Base-by-base conservation (phyloP, 371 early-diverging fungal genomes). In the Mortierella polycephala region DNA sequence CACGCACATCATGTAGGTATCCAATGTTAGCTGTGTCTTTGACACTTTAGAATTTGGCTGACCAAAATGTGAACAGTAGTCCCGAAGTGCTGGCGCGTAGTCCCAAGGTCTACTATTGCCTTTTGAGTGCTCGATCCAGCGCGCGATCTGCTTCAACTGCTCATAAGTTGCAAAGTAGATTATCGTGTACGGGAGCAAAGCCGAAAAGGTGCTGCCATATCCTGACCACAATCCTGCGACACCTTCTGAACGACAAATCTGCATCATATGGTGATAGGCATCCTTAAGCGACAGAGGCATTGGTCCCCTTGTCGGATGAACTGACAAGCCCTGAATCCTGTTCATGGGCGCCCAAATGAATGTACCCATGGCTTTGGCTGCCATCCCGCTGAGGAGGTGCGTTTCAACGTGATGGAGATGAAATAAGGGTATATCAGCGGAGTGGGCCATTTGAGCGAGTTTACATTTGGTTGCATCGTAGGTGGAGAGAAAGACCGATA, bases 81-180 rank as follows among this genome's bases (percentile, higher is more conserved):
- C 46, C 16, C 18, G 66, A 39, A 52, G 16, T 12, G 61, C 21
- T 10, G 16, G 13, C 47, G 42, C 51, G 11, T 37, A 41, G 41
- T 56, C 39, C 62, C 49, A 44, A 11, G 3, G 30, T 49, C 44
- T 53, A 21, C 42, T 41, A 1, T 46, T 37, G 11, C 30, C 18
- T 7, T 62, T 58, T 14, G 53, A 39, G 18, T 46, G 59, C 12
- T 58, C 44, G 8, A 63, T 49, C 59, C 55, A 62, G 7, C 76
- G 56, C 3, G 71, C 71, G 46, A 64, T 40, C 41, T 70, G 66
- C 52, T 76, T 76, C 46, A 70, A 44, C 14, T 76, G 76, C 49
- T 76, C 76, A 14, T 76, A 76, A 1, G 76, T 67, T 12, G 71
- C 76, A 60, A 76, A 76, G 60, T 76, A 76, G 42, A 76, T 47